Percentiles rank a stretch among this genome's conserved stretches.
Evolutionary conservation across 768 basidiomycete genomes (phyloP).

Genomic region (Tephrocybe sp.): DNA sequence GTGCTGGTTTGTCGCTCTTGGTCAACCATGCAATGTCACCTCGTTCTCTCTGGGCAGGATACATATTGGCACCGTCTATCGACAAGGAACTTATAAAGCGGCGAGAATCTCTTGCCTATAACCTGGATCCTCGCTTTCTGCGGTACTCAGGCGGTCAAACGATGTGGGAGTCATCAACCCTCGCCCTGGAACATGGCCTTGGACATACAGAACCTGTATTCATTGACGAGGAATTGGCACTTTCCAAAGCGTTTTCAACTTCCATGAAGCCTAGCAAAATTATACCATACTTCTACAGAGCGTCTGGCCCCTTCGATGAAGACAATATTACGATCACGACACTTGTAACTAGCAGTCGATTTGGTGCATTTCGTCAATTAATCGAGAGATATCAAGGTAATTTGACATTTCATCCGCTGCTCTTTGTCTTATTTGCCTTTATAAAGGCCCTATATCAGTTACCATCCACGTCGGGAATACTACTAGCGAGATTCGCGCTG

Average conservation of each 20-base stretch:
- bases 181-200: conserved; percentile 31
- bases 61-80: conserved; percentile 1
- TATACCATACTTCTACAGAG: conserved; percentile 80
- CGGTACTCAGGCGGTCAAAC: conserved; percentile 16
- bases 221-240: conserved; percentile 48
- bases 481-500: conserved; percentile 38
- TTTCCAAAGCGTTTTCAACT: conserved; percentile 68
- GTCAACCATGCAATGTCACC: conserved; percentile 21
- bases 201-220: conserved; percentile 28
- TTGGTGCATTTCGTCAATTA: conserved; percentile 68
- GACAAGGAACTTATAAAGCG: conserved; percentile 8
- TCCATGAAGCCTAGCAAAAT: conserved; percentile 74
- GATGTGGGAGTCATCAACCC: conserved; percentile 31
- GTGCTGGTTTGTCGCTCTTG: conserved; percentile 22
- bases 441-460: conserved; percentile 77
- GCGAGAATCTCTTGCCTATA: conserved; percentile 9
- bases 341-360: conserved; percentile 76
- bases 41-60: conserved; percentile 18
- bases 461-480: conserved; percentile 71
- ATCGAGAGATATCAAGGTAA: conserved; percentile 75
- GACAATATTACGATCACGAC: conserved; percentile 86
- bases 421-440: neutral
- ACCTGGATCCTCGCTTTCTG: conserved; percentile 13
- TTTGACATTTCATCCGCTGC: neutral
- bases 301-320: conserved; percentile 47